Percentiles rank a stretch among this genome's conserved stretches.
Evolutionary conservation across 495 filamentous ascomycete genomes (phyloP).

Genomic region (Neurospora sp.): DNA sequence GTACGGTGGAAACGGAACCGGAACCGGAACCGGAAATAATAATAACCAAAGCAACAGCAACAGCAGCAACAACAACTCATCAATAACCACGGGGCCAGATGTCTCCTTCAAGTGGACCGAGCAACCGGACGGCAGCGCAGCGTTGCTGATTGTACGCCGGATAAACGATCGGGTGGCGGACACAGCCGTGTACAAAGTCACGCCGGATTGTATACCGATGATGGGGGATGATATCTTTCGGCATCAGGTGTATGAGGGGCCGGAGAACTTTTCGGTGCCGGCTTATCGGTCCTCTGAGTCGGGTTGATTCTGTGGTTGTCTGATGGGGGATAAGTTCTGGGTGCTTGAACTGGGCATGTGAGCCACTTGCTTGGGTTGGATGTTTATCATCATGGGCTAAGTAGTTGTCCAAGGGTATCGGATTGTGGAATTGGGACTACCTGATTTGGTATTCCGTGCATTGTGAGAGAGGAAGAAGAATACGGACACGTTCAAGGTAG

Average conservation of each 20-base stretch:
- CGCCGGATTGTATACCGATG: not conserved
- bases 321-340: not conserved
- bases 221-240: constrained; percentile 9
- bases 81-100: not conserved
- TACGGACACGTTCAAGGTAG: no score
- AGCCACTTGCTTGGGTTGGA: not conserved
- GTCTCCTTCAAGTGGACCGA: constrained; percentile 16
- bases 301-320: not conserved
- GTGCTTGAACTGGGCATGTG: not conserved
- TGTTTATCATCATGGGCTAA: no score
- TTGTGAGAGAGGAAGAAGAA: not conserved
- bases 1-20: not conserved
- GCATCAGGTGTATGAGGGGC: constrained; percentile 23
- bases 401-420: not conserved
- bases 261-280: constrained; percentile 18
- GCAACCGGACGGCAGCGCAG: not conserved
- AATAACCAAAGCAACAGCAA: not conserved
- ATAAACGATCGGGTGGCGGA: constrained; percentile 3
- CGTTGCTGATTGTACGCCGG: constrained; percentile 6
- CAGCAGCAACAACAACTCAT: not conserved
- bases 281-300: constrained; percentile 5
- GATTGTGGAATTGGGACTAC: not conserved
- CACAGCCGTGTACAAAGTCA: constrained; percentile 6
- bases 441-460: not conserved
- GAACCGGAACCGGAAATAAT: not conserved